Evolutionary conservation across 441 rosid genomes (phyloP), one percentile per base, ranked within the genome.

Genomic region (Croton setiger): DNA sequence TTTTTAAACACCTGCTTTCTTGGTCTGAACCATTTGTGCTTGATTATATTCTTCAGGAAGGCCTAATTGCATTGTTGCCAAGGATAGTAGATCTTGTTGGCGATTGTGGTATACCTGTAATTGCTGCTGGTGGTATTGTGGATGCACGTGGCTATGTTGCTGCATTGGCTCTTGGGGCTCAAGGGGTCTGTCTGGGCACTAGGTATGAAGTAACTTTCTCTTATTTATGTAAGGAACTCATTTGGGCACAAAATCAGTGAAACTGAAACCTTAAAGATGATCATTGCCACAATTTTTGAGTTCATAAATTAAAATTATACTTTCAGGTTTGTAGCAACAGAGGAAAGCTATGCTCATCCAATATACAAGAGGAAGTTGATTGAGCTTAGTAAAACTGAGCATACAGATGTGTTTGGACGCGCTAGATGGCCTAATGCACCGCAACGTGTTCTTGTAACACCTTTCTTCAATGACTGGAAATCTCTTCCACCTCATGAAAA

Each of bases 371-470:
- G 78, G 79, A 90, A 79, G 75, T 64, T 92, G 82, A 65, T 87
- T 21, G 92, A 92, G 65, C 76, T 78, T 9, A 83, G 85, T 56
- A 72, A 85, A 74, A 88, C 96, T 0, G 91, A 83, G 72, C 83
- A 87, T 72, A 90, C 98, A 31, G 74, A 86, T 75, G 66, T 92
- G 17, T 92, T 84, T 63, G 98, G 98, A 41, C 75, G 98, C 51
- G 96, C 91, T 18, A 74, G 95, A 78, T 92, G 93, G 93, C 98
- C 95, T 47, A 75, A 74, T 74, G 96, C 98, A 20, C 96, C 98
- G 0, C 88, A 90, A 0, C 89, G 96, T 52, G 88, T 77, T 76
- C 86, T 93, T 31, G 67, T 73, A 41, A 93, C 96, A 3, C 88
- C 86, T 4, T 88, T 88, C 78, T 84, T 85, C 56, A 74, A 64